Base-by-base conservation (phyloP, 2,329 filamentous ascomycete species). In the Aureobasidium uvarum region DNA sequence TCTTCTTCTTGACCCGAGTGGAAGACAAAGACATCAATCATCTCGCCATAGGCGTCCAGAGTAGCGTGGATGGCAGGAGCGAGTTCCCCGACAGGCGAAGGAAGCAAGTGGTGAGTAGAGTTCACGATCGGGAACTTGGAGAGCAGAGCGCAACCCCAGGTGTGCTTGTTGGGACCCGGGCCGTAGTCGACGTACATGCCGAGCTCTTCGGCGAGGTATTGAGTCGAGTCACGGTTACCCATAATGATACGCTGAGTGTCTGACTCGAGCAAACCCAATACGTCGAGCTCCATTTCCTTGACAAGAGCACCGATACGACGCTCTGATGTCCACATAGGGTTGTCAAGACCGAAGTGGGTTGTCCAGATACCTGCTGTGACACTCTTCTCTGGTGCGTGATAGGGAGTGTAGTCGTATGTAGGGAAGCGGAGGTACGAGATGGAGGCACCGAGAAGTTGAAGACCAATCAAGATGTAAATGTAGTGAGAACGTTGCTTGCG, bases 111-210 rank as follows among this genome's bases (percentile, higher is more conserved):
- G 75, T 99, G 95, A 25, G 93, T 97, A 1, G 92, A 96, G 79
- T 98, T 96, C 67, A 99, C 78, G 72, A 99, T 99, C 3, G 95
- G 95, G 81, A 98, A 99, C 75, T 98, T 98, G 71, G 92, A 97
- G 4, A 99, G 84, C 51, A 99, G 83, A 25, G 93, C 95, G 11
- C 89, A 86, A 60, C 95, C 95, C 95, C 95, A 99, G 0, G 95
- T 99, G 80, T 99, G 95, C 80, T 98, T 99, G 84, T 99, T 96
- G 7, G 95, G 95, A 1, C 95, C 95, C 36, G 95, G 95, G 64
- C 95, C 95, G 73, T 92, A 97, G 80, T 99, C 95, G 58, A 96
- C 93, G 74, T 97, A 99, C 95, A 99, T 99, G 71, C 95, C 95
- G 13, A 99, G 84, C 70, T 99, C 93, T 76, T 98, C 94, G 23